Conservation (phyloP, 805 yeast genomes). For the Wickerhamiella qilinensis region DNA sequence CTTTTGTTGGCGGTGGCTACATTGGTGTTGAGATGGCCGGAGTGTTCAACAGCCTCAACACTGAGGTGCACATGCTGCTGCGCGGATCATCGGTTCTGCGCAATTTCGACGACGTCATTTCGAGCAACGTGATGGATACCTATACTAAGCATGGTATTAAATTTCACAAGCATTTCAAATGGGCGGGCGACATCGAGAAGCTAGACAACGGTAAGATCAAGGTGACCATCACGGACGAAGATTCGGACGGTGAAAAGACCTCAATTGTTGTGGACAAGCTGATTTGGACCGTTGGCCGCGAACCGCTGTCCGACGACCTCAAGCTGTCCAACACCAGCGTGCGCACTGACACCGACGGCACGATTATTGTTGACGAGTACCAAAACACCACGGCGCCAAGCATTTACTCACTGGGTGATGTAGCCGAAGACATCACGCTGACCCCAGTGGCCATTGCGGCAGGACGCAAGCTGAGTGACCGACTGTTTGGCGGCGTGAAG, state of each 20-base stretch:
- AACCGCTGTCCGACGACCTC: conserved; percentile 45
- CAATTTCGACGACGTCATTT: conserved; percentile 70
- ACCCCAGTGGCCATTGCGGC: conserved; percentile 99
- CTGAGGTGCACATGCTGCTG: conserved; percentile 73
- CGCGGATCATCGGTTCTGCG: conserved; percentile 87
- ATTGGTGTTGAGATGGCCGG: conserved; percentile 95
- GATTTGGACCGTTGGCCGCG: conserved; percentile 92
- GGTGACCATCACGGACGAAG: conserved; percentile 27
- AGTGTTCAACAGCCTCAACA: conserved; percentile 73
- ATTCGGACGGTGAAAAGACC: conserved; percentile 19
- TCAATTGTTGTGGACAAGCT: conserved; percentile 56
- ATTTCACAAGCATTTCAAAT: conserved; percentile 47
- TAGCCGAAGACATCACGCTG: conserved; percentile 79
- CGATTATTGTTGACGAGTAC: conserved; percentile 69
- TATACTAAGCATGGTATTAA: conserved; percentile 71
- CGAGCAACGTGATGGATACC: conserved; percentile 59
- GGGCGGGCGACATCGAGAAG: conserved; percentile 31
- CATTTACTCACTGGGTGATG: conserved; percentile 84
- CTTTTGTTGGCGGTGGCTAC: conserved; percentile 95
- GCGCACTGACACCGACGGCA: conserved; percentile 38
- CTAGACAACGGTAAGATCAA: conserved; percentile 26
- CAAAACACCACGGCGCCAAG: conserved; percentile 62
- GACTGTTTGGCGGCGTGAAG: conserved; percentile 72
- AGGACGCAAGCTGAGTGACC: conserved; percentile 83
- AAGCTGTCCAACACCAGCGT: conserved; percentile 68